Conservation (phyloP, 1,139 yeast genomes). For the Geotrichum reessii region DNA sequence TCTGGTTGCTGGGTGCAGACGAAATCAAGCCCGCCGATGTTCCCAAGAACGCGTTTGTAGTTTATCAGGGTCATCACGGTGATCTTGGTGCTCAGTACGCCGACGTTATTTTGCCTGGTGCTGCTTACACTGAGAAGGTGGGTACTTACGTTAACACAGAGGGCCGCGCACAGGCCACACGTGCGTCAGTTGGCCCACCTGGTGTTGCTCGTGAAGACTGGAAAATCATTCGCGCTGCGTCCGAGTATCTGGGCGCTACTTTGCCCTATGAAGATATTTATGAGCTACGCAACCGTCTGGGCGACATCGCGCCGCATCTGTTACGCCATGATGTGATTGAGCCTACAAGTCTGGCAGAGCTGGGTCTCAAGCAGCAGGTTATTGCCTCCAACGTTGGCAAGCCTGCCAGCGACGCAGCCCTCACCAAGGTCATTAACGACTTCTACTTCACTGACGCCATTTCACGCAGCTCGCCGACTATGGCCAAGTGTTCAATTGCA, state of each 20-base stretch:
- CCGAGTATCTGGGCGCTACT: slow-evolving; percentile 66
- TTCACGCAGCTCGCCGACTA: slow-evolving; percentile 81
- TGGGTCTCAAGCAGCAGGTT: slow-evolving; percentile 50
- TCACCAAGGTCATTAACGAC: slow-evolving; percentile 63
- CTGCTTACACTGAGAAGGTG: slow-evolving; percentile 83
- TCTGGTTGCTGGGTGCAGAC: slow-evolving; percentile 81
- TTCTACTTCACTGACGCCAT: slow-evolving; percentile 85
- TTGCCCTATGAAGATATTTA: slow-evolving; percentile 74
- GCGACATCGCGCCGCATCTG: slow-evolving; percentile 76
- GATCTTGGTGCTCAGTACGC: slow-evolving; percentile 85
- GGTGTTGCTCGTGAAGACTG: slow-evolving; percentile 91
- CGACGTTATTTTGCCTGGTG: slow-evolving; percentile 80
- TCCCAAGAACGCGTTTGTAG: slow-evolving; percentile 81
- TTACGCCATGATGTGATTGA: slow-evolving; percentile 72
- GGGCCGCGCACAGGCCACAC: slow-evolving; percentile 79
- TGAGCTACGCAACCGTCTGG: slow-evolving; percentile 64
- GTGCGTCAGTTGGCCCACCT: slow-evolving; percentile 85
- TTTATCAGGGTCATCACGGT: slow-evolving; percentile 91
- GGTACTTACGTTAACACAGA: slow-evolving; percentile 86
- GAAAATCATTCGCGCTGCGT: slow-evolving; percentile 79
- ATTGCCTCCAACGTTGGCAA: slow-evolving; percentile 40
- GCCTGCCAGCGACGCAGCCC: slow-evolving; percentile 44
- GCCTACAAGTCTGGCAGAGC: slow-evolving; percentile 51
- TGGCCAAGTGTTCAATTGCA: slow-evolving; percentile 65
- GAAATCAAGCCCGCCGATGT: slow-evolving; percentile 64